phyloP scores from a whole-genome alignment of 2,329 filamentous ascomycete species.

The Alternaria incomplexa region DNA sequence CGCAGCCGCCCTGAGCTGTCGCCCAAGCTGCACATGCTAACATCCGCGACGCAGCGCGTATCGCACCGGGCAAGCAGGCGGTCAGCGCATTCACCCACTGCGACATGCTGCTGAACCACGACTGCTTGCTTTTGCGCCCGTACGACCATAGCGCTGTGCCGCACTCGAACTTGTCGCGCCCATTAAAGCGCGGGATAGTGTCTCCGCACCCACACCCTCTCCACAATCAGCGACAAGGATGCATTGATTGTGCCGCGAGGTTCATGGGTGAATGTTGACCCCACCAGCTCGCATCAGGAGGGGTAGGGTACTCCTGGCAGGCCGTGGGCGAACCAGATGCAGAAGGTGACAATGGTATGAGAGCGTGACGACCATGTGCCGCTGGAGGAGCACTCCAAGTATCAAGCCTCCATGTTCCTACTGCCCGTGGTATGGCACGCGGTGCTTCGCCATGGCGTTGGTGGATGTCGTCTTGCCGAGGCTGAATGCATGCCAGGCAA shows the following conservation, averaged over 20 bases:
- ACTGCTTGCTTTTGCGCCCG: constrained; percentile 16
- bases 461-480: constrained; percentile 4
- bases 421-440: background rate
- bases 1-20: constrained; percentile 12
- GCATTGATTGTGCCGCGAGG: constrained; percentile 27
- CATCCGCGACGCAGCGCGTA: constrained; percentile 18
- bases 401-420: constrained; percentile 5
- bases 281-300: constrained; percentile 32
- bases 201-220: constrained; percentile 34
- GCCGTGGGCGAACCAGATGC: constrained; percentile 20
- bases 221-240: constrained; percentile 22
- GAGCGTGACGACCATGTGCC: constrained; percentile 13
- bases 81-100: constrained; percentile 3
- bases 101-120: constrained; percentile 2
- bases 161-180: constrained; percentile 5
- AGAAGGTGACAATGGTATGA: constrained; percentile 40
- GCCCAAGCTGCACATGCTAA: constrained; percentile 16
- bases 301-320: constrained; percentile 19
- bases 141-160: constrained; percentile 9
- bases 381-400: constrained; percentile 18
- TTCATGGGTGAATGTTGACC: constrained; percentile 23
- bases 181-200: constrained; percentile 28
- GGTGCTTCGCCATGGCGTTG: background rate
- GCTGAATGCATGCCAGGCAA: constrained; percentile 1
- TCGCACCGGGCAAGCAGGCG: constrained; percentile 9